A percentile compares a stretch with the other conserved stretches of the same genome.
phyloP scores from a whole-genome alignment of 2,329 filamentous ascomycete genomes.

The Pleomassaria siparia region DNA sequence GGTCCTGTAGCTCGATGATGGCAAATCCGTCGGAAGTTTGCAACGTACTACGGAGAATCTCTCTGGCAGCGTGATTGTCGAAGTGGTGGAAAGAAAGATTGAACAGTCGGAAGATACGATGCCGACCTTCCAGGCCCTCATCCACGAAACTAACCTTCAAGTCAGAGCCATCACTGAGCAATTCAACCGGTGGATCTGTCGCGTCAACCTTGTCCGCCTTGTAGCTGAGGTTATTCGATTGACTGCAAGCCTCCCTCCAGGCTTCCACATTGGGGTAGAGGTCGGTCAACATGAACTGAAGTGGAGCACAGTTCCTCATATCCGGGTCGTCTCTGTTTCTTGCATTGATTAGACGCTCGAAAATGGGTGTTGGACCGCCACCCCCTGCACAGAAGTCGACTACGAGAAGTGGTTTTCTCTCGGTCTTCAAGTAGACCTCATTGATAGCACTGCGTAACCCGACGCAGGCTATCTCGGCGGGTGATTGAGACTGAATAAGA shows the following conservation, averaged over 20 bases:
- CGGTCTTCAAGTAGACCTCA: conserved; percentile 6
- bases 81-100: conserved; percentile 80
- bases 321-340: conserved; percentile 7
- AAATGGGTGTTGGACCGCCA: conserved; percentile 66
- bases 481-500: conserved; percentile 3
- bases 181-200: conserved; percentile 53
- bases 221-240: conserved; percentile 57
- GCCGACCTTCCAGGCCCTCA: neutral
- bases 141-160: neutral
- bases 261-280: conserved; percentile 42
- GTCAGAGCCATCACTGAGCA: conserved; percentile 18
- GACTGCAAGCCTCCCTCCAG: conserved; percentile 32
- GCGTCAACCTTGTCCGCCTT: conserved; percentile 66
- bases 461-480: neutral
- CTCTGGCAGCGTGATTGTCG: conserved; percentile 61
- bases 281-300: conserved; percentile 46
- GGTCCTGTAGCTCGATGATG: conserved; percentile 75
- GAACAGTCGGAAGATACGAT: conserved; percentile 65
- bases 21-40: conserved; percentile 67
- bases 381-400: conserved; percentile 77
- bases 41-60: conserved; percentile 65
- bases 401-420: conserved; percentile 58
- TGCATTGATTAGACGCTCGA: conserved; percentile 38
- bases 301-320: no score
- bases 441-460: conserved; percentile 5